Base-by-base conservation (phyloP, 2,329 filamentous ascomycete species). In the Bisporella sp. region DNA sequence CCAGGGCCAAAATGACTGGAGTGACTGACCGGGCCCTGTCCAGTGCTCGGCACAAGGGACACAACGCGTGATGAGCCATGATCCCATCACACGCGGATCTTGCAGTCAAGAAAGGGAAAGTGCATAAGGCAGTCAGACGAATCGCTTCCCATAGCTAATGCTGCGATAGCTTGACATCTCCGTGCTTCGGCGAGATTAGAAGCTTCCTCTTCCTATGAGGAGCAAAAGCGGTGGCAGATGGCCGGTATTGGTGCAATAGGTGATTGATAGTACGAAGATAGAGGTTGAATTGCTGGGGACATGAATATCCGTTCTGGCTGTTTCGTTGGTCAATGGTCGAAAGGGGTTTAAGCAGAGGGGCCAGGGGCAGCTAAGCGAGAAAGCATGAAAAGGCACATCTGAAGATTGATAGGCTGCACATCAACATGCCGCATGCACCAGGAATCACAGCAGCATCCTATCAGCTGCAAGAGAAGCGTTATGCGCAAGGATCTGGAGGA, bases 401-500 rank as follows among this genome's bases (percentile, higher is more conserved):
- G 7, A 5, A 6, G 5, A 21, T 28, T 43, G 37, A 48, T 48
- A 42, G 46, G 46, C 11, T 13, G 40, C 29, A 5, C 28, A 7
- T 41, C 53, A 48, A 42, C 48, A 47, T 41, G 46, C 48, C 37
- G 37, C 49, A 55, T 58, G 56, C 57, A 59, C 45, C 21, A 44
- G 31, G 35, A 46, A 57, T 59, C 57, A 59, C 57, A 59, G 47
- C 47, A 31, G 30, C 46, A 52, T 39, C 57, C 54, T 54, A 54
- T 59, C 54, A 59, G 31, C 13, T 13, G 41, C 39, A 5, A 30
- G 29, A 46, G 41, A 31, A 32, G 28, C 37, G 46, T 42, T 29
- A 5, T 35, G 8, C 13, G 9, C 51, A 50, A 39, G 44, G 46
- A 45, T 43, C 29, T 37, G 33, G 42, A 45, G 32, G 28, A 30